Evolutionary conservation across 768 basidiomycete species (phyloP), one percentile per base, ranked within the genome.

Genomic region (Rhizopogon roseolus): DNA sequence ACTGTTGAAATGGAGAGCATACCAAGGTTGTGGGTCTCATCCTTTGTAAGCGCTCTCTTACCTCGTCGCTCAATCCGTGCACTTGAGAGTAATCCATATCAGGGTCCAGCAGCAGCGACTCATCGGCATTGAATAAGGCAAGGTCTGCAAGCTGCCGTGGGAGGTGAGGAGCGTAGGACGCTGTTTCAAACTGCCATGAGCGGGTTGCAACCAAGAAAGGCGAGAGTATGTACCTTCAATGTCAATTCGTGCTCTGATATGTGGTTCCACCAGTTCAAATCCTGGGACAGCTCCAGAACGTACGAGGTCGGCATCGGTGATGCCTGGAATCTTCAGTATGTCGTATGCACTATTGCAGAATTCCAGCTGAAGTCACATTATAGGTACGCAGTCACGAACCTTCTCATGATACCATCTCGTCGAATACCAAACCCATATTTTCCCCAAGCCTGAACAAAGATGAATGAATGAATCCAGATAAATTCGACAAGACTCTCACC

Each of bases 131-230:
- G 71, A 94, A 95, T 11, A 78, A 73, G 1, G 78, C 77, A 4
- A 95, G 67, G 62, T 95, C 91, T 2, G 86, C 86, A 46, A 78
- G 76, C 73, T 95, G 93, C 5, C 93, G 82, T 14, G 66, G 61
- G 5, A 92, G 73, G 60, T 88, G 84, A 0, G 79, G 75, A 34
- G 73, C 72, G 58, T 91, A 91, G 40, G 72, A 75, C 0, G 81
- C 87, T 89, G 51, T 62, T 22, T 62, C 48, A 27, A 2, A 48
- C 41, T 22, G 27, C 19, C 36, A 19, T 38, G 4, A 19, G n/a
- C 43, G 53, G 45, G 32, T 29, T 45, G 9, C 54, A 19, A 40
- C 19, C 38, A 37, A 11, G 16, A 5, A 16, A 14, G n/a, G 25
- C 36, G 53, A 10, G 19, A n/a, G 32, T 42, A 62, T 73, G 53